These are phyloP conservation scores for Penicillium sp. DNA, from an alignment of 2,329 filamentous ascomycete species.

Conservation along the genomic window DNA sequence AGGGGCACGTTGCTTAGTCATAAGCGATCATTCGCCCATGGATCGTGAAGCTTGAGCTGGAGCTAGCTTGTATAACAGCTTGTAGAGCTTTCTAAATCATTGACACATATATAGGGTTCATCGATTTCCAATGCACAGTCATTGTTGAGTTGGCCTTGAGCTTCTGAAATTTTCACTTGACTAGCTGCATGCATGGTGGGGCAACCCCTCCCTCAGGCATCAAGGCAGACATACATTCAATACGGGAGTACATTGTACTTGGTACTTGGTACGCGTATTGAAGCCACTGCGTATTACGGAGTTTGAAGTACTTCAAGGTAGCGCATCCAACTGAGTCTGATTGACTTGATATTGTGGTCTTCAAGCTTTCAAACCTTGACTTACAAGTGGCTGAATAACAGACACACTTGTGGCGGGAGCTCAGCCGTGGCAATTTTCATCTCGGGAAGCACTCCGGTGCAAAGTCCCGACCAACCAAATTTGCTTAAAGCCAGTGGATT, in stretches of 20 bases:
- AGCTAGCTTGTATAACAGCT: constrained; percentile 1
- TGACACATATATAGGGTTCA: background rate
- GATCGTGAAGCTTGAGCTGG: no score
- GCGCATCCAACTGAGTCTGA: background rate
- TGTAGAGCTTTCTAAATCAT: constrained; percentile 2
- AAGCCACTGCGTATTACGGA: no score
- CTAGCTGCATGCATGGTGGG: constrained; percentile 6
- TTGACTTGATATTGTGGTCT: no score
- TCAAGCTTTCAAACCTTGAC: no score
- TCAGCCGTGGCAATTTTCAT: background rate
- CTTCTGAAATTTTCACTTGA: background rate
- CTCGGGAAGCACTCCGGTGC: background rate
- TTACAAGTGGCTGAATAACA: no score
- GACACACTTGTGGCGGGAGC: no score
- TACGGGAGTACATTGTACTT: background rate
- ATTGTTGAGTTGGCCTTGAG: background rate
- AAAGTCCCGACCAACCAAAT: background rate
- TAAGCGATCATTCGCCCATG: background rate
- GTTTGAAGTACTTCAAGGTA: no score
- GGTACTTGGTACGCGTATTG: background rate
- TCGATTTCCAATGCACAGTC: background rate
- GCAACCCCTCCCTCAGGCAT: background rate
- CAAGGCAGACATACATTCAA: constrained; percentile 1
- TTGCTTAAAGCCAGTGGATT: background rate
- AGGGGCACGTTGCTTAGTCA: background rate